Evolutionary conservation across 2,329 filamentous ascomycete genomes (phyloP).

Genomic region (Fusarium sulawesiense): DNA sequence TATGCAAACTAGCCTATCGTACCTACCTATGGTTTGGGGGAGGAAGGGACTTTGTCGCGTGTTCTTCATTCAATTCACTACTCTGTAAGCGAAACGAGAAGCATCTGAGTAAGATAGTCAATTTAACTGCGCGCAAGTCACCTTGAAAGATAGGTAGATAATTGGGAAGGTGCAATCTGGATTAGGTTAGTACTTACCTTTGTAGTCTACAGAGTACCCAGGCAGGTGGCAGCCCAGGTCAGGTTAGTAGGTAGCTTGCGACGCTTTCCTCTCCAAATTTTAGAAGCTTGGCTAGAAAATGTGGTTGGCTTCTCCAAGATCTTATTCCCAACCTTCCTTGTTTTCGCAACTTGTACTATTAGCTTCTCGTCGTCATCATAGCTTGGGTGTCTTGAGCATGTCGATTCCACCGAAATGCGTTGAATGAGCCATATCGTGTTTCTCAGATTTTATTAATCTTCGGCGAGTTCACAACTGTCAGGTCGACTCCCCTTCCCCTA

Average conservation of each 20-base stretch:
- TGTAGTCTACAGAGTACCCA: not conserved
- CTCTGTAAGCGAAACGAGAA: not conserved
- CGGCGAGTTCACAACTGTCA: not conserved
- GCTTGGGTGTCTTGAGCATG: not conserved
- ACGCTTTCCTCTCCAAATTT: constrained; percentile 29
- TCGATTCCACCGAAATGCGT: not conserved
- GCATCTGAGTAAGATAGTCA: not conserved
- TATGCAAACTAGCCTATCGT: not conserved
- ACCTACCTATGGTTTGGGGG: not conserved
- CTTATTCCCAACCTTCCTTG: constrained; percentile 29
- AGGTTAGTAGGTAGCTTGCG: constrained; percentile 6
- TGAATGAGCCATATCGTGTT: not conserved
- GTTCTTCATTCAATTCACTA: not conserved
- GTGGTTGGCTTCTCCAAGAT: constrained; percentile 26
- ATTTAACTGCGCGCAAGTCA: not conserved
- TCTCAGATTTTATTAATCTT: not conserved
- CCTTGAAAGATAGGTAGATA: constrained; percentile 2
- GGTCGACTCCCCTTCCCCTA: constrained; percentile 7
- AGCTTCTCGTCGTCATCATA: not conserved
- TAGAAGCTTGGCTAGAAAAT: constrained; percentile 32
- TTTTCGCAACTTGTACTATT: constrained; percentile 7
- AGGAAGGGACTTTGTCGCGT: not conserved
- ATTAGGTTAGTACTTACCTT: not conserved
- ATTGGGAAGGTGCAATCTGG: constrained; percentile 28
- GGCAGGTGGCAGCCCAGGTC: too few species aligned